These are phyloP conservation scores for Populus tremula DNA, from an alignment of 345 rosid species.

Conservation along the genomic window DNA sequence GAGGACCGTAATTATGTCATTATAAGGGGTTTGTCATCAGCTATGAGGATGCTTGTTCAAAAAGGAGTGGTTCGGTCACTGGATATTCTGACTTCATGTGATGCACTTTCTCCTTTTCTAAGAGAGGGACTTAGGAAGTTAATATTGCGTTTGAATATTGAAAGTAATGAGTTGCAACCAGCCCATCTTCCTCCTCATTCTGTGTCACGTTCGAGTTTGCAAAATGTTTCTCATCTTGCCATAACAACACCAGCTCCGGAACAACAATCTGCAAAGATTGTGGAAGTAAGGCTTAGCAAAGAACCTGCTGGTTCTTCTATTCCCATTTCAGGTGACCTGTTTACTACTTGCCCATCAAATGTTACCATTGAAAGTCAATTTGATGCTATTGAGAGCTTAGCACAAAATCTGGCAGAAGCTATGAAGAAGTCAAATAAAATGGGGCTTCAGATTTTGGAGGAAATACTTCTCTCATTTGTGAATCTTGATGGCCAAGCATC, in stretches of 20 bases:
- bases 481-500: constrained; percentile 19
- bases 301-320: constrained; percentile 17
- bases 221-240: constrained; percentile 11
- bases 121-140: constrained; percentile 49
- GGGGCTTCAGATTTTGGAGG: constrained; percentile 37
- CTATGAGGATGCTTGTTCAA: constrained; percentile 49
- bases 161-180: constrained; percentile 25
- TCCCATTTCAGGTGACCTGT: constrained; percentile 15
- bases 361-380: constrained; percentile 10
- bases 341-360: constrained; percentile 7
- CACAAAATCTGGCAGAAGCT: constrained; percentile 25
- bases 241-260: constrained; percentile 15
- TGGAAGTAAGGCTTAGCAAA: constrained; percentile 18
- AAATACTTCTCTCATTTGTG: constrained; percentile 32
- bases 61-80: constrained; percentile 59
- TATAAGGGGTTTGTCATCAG: constrained; percentile 49
- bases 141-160: constrained; percentile 33
- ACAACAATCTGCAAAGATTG: constrained; percentile 6
- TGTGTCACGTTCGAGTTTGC: constrained; percentile 14
- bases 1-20: constrained; percentile 39
- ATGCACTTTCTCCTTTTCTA: constrained; percentile 44
- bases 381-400: constrained; percentile 25
- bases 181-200: constrained; percentile 17
- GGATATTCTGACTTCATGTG: constrained; percentile 44
- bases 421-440: constrained; percentile 21